A percentile compares a stretch with the other conserved stretches of the same genome.
Evolutionary conservation across 768 basidiomycete genomes (phyloP).

Genomic region (Phanerodontia chrysosporium): DNA sequence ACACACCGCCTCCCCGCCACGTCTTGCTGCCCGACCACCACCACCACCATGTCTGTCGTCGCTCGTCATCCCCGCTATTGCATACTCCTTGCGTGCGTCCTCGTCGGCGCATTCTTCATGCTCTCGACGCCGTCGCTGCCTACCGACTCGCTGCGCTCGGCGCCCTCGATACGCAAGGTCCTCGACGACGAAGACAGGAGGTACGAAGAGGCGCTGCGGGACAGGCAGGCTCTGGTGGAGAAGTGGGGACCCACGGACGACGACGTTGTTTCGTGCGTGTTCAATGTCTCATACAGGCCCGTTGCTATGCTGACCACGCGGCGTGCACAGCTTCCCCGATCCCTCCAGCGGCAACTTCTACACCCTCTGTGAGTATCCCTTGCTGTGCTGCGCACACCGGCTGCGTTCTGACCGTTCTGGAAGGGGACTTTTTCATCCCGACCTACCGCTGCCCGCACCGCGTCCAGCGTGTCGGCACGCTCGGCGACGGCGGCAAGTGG

Average conservation of each 20-base stretch:
- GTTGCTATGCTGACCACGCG: neutral
- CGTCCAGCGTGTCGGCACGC: conserved; percentile 38
- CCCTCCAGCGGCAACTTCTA: conserved; percentile 11
- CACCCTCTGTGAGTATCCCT: conserved; percentile 19
- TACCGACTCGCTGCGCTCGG: conserved; percentile 18
- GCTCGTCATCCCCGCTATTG: conserved; percentile 51
- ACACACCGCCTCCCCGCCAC: neutral
- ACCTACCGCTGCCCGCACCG: conserved; percentile 43
- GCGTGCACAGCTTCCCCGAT: conserved; percentile 14
- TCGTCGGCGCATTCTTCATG: conserved; percentile 44
- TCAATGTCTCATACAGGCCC: neutral
- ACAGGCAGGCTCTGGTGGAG: conserved; percentile 45
- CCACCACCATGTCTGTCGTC: conserved; percentile 14
- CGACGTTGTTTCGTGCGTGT: conserved; percentile 44
- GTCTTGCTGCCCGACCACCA: neutral
- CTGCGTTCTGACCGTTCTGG: neutral
- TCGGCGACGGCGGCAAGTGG: conserved; percentile 55
- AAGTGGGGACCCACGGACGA: conserved; percentile 50
- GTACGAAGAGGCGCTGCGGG: conserved; percentile 39
- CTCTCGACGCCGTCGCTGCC: conserved; percentile 39
- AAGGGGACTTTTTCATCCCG: conserved; percentile 54
- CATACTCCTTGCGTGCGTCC: conserved; percentile 37
- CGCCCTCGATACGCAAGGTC: neutral
- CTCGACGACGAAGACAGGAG: conserved; percentile 34
- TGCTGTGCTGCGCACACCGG: neutral